A percentile compares a stretch with the other conserved stretches of the same genome.
Conservation (phyloP, 2,329 filamentous ascomycete species). For the Arthrocladium fulminans region DNA sequence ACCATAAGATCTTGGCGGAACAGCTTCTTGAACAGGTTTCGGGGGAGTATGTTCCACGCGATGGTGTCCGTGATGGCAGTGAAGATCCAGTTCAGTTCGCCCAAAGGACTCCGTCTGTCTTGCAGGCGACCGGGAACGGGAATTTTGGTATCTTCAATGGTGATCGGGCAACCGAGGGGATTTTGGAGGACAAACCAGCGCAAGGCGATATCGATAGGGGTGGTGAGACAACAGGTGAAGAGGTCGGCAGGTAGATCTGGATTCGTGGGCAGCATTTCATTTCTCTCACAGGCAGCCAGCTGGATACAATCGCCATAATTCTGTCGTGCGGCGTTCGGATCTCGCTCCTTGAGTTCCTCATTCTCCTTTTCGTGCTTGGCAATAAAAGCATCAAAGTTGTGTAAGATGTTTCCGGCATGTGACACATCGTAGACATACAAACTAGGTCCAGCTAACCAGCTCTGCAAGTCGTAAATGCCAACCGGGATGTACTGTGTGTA, state of each 20-base stretch:
- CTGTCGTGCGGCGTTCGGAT: constrained; percentile 56
- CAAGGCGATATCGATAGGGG: constrained; percentile 92
- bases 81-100: constrained; percentile 98
- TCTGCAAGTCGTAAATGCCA: constrained; percentile 86
- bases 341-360: constrained; percentile 61
- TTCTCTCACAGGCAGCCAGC: constrained; percentile 79
- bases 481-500: constrained; percentile 99
- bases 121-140: constrained; percentile 77
- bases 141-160: constrained; percentile 73
- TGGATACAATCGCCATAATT: constrained; percentile 82
- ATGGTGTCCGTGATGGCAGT: constrained; percentile 98
- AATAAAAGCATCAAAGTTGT: constrained; percentile 87
- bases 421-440: constrained; percentile 98
- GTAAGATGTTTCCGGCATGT: constrained; percentile 88
- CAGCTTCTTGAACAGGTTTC: constrained; percentile 87
- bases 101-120: constrained; percentile 84
- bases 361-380: constrained; percentile 93
- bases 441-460: constrained; percentile 90
- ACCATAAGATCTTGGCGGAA: constrained; percentile 98
- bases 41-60: constrained; percentile 89
- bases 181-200: constrained; percentile 96
- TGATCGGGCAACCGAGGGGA: constrained; percentile 58
- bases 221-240: constrained; percentile 92
- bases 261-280: constrained; percentile 90
- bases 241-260: constrained; percentile 87